Percentiles rank a stretch among this genome's conserved stretches.
These are phyloP conservation scores for Polyporus arcularius DNA, from an alignment of 768 basidiomycete species.

Conservation along the genomic window DNA sequence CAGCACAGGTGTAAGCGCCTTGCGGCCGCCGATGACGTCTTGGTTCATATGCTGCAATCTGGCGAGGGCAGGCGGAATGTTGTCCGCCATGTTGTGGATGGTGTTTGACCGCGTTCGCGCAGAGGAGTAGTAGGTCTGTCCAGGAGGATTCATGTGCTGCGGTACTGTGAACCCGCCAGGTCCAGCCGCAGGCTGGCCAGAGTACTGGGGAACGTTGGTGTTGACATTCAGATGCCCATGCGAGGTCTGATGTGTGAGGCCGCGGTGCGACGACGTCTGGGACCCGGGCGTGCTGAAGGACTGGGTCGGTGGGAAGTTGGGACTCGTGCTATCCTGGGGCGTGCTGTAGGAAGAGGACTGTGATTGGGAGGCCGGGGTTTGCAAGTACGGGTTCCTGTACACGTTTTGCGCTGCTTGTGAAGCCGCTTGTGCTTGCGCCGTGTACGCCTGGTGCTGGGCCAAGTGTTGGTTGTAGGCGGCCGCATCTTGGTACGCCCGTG, in stretches of 20 bases:
- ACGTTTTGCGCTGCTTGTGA: constrained; percentile 68
- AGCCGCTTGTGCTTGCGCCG: constrained; percentile 79
- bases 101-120: constrained; percentile 86
- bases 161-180: constrained; percentile 25
- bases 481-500: constrained; percentile 87
- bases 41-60: constrained; percentile 88
- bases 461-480: constrained; percentile 94
- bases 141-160: constrained; percentile 44
- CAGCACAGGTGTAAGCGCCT: constrained; percentile 89
- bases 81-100: constrained; percentile 89
- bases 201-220: constrained; percentile 27
- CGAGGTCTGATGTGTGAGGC: constrained; percentile 51
- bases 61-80: constrained; percentile 90
- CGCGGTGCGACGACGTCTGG: constrained; percentile 39
- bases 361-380: constrained; percentile 38
- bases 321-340: constrained; percentile 25
- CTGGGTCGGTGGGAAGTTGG: constrained; percentile 17
- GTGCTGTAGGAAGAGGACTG: constrained; percentile 31
- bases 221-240: constrained; percentile 44
- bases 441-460: constrained; percentile 91
- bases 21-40: constrained; percentile 74
- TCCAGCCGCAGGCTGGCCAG: constrained; percentile 16
- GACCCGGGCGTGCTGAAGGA: constrained; percentile 32
- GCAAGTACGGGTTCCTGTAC: constrained; percentile 82
- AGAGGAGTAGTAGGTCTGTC: constrained; percentile 69